A percentile compares a stretch with the other conserved stretches of the same genome.
These are phyloP conservation scores for Pseudopithomyces chartarum DNA, from an alignment of 2,329 filamentous ascomycete genomes.

Conservation along the genomic window DNA sequence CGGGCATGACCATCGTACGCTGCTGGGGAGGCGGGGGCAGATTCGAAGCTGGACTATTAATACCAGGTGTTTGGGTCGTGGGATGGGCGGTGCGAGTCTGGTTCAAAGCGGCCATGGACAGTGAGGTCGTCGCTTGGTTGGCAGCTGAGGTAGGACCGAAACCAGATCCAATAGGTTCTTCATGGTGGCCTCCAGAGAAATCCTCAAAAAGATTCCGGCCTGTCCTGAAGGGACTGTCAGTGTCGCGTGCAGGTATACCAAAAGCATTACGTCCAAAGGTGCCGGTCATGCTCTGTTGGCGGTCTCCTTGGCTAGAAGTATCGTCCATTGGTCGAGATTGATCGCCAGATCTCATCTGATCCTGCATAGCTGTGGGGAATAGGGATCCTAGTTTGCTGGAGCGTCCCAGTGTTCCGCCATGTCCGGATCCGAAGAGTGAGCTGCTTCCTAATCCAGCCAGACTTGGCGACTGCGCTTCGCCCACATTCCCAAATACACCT, in stretches of 20 bases:
- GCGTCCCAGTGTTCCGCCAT: conserved; percentile 71
- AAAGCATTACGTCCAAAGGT: conserved; percentile 69
- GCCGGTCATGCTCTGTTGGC: conserved; percentile 59
- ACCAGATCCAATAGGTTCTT: conserved; percentile 30
- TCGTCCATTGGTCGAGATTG: conserved; percentile 62
- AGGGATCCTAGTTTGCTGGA: conserved; percentile 84
- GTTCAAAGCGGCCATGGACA: conserved; percentile 39
- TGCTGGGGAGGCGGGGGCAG: conserved; percentile 72
- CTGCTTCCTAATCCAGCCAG: conserved; percentile 68
- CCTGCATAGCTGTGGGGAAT: conserved; percentile 88
- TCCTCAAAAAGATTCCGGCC: conserved; percentile 47
- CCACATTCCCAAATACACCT: conserved; percentile 72
- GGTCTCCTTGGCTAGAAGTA: conserved; percentile 42
- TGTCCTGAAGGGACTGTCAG: conserved; percentile 47
- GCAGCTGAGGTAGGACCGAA: conserved; percentile 31
- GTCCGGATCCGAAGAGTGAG: conserved; percentile 67
- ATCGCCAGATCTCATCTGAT: conserved; percentile 74
- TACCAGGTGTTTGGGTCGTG: conserved; percentile 40
- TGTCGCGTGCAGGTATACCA: conserved; percentile 45
- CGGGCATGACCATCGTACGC: conserved; percentile 97
- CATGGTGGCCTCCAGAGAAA: conserved; percentile 35
- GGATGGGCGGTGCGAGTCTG: conserved; percentile 41
- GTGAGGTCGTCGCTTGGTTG: conserved; percentile 32
- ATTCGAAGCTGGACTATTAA: conserved; percentile 61
- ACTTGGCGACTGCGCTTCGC: conserved; percentile 77